Base-by-base conservation (phyloP, 2,329 filamentous ascomycete species). In the Alternaria longipes region DNA sequence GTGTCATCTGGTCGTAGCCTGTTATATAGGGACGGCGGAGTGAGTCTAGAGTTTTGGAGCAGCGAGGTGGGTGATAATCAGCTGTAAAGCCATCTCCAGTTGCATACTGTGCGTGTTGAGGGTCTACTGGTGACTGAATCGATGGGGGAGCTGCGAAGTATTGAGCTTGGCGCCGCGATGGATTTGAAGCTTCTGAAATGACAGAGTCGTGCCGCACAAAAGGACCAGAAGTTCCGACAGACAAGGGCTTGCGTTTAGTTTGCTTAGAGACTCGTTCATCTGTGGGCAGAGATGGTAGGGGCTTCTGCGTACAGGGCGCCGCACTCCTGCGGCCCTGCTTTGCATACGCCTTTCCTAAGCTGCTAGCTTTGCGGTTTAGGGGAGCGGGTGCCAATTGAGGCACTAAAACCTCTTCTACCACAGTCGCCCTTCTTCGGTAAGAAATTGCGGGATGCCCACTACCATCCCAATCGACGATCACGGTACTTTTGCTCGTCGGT, bases 391-490 rank as follows among this genome's bases (percentile, higher is more conserved):
- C 20, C 2, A 36, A 16, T 7, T 11, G 30, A n/a, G 46, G 20
- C 32, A 4, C 30, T 2, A 24, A 11, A 18, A n/a, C 30, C 30
- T 50, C 18, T 16, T 52, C 34, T 9, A 18, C 36, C 40, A 24
- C 34, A 24, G 50, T 38, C 20, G 50, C 30, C 46, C 20, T 26
- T 4, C 38, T 34, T 20, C 56, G 50, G 41, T 54, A 59, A 20
- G 34, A 38, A 42, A 59, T 30, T 16, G 36, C 40, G 3, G 45
- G 44, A 6, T 28, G 16, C 1, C 49, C 60, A 7, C 24, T 34
- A 2, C 60, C 41, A 22, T 68, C 64, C 46, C 64, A 74, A 46
- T 74, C 71, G 1, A 74, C 61, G 22, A 74, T 61, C 60, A 74
- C 55, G 2, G 72, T 73, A 8, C 66, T 66, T 1, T 54, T 45